Conservation (phyloP, 306 rosid genomes). For the Trifolium repens region DNA sequence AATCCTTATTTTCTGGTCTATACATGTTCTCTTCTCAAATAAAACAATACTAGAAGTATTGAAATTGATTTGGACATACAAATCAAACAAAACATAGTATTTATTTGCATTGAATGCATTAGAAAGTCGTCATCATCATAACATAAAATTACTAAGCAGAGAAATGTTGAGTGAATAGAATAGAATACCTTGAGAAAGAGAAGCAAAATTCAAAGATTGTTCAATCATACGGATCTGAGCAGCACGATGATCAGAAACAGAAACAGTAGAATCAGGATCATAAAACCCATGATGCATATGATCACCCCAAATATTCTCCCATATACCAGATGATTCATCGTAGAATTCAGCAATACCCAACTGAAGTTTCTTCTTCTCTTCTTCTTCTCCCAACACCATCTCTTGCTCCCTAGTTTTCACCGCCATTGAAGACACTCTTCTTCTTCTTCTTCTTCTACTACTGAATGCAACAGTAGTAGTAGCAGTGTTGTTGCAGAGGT, state of each 20-base stretch:
- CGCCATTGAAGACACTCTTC: neutral
- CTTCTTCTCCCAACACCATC: neutral
- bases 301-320: constrained; percentile 95
- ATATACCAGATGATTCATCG: constrained; percentile 77
- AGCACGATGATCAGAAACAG: constrained; percentile 70
- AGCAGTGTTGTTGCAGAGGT: neutral
- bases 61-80: neutral
- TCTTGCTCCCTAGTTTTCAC: neutral
- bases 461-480: neutral
- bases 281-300: constrained; percentile 97
- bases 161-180: neutral
- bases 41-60: neutral
- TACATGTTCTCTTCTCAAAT: neutral
- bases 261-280: constrained; percentile 53
- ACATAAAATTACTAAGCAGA: neutral
- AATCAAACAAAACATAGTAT: neutral
- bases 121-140: neutral
- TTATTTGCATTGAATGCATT: neutral
- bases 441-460: neutral
- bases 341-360: constrained; percentile 86
- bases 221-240: constrained; percentile 95
- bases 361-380: constrained; percentile 38
- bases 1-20: neutral
- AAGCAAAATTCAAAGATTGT: constrained; percentile 70
- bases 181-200: constrained; percentile 32